Base-by-base conservation (phyloP, 805 yeast genomes). In the Barnettozyma pratensis region DNA sequence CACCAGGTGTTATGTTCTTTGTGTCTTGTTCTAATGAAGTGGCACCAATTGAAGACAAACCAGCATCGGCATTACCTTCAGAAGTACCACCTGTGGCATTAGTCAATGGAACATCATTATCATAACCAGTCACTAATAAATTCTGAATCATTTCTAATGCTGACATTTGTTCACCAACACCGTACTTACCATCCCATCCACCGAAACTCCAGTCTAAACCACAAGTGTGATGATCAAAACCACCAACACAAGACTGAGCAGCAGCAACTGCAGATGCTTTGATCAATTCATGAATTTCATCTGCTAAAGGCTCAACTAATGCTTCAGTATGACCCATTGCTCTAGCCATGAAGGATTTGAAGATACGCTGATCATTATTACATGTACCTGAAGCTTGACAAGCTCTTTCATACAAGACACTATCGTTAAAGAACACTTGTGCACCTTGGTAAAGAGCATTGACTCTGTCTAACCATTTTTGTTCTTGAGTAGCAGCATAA, bases 141-240 rank as follows among this genome's bases (percentile, higher is more conserved):
- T 70, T 74, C 54, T 75, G 79, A 41, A 86, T 75, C 2, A 74
- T 75, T 62, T 86, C 94, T 51, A 84, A 69, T 0, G 94, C 87
- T 44, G 76, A 69, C 80, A 86, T 81, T 66, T 86, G 89, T 66
- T 86, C 95, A 55, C 94, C 94, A 29, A 87, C 68, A 29, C 95
- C 94, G 60, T 76, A 86, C 39, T 58, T 52, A 0, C 77, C 82
- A 64, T 86, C 94, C 79, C 85, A 77, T 3, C 77, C 74, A 5
- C 69, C 63, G 10, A 64, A 54, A 8, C 72, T 64, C 95, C 95
- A 86, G 64, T 77, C 72, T 50, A 77, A 63, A 34, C 92, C 94
- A 72, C 95, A 86, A 0, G 94, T 86, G 58, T 79, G 82, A 9
- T 82, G 81, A 66, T 86, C 94, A 7, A 67, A 53, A 60, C 92